Conservation (phyloP, 1,284 basidiomycete genomes). For the Leccinum glutinopallens region DNA sequence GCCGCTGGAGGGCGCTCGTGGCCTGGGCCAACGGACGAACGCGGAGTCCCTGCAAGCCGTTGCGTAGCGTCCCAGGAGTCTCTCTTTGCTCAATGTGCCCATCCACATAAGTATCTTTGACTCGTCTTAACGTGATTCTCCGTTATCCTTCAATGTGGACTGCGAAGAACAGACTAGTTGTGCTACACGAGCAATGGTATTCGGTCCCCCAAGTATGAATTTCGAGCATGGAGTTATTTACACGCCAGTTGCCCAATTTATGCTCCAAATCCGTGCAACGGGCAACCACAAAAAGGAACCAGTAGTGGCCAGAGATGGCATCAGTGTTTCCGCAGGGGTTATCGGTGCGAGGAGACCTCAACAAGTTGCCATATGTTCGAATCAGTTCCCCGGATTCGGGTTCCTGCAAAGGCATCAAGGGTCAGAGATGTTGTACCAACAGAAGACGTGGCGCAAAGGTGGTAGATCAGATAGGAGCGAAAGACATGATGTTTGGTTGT, state of each 20-base stretch:
- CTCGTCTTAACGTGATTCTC: too few relatives aligned
- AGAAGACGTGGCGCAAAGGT: background rate
- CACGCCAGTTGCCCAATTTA: too few relatives aligned
- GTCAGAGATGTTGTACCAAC: constrained; percentile 13
- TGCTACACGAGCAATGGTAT: background rate
- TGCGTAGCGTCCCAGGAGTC: too few relatives aligned
- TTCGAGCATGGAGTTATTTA: background rate
- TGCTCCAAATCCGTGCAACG: constrained; percentile 1
- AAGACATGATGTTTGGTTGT: constrained; percentile 33
- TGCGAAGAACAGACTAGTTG: background rate
- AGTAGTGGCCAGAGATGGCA: too few relatives aligned
- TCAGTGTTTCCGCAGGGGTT: background rate
- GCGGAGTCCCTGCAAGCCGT: too few relatives aligned
- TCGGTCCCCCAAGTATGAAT: background rate
- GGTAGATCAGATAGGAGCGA: constrained; percentile 34
- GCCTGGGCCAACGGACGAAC: too few relatives aligned
- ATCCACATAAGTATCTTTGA: too few relatives aligned
- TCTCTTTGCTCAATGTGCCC: too few relatives aligned
- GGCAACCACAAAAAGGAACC: background rate
- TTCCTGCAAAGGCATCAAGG: constrained; percentile 21
- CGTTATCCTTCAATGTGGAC: background rate
- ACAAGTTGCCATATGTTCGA: background rate
- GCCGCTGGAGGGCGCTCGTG: too few relatives aligned
- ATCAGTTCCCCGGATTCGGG: constrained; percentile 14
- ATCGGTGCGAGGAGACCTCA: background rate